Evolutionary conservation across 2,329 filamentous ascomycete genomes (phyloP).

Genomic region (Fonsecaea erecta): DNA sequence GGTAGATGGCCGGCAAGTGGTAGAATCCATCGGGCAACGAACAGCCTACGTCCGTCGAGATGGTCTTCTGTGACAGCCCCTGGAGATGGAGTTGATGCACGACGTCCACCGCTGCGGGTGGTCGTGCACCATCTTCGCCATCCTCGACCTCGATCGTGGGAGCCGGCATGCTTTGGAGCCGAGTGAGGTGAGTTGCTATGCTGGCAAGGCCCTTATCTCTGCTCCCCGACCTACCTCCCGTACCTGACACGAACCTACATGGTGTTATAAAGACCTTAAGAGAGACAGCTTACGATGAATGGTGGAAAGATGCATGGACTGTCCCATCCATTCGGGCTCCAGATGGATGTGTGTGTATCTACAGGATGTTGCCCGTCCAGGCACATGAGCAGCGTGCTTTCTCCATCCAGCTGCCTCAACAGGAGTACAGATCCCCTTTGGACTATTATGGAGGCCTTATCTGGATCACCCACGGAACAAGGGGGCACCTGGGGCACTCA

Average conservation of each 20-base stretch:
- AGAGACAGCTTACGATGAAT: not conserved
- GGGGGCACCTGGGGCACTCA: not conserved
- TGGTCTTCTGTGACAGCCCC: slow-evolving; percentile 21
- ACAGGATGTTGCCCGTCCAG: not conserved
- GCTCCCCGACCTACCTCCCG: not conserved
- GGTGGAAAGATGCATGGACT: not conserved
- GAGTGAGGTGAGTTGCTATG: not conserved
- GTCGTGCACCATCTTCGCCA: not conserved
- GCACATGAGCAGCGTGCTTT: not conserved
- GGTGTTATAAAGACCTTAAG: not conserved
- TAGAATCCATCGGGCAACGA: slow-evolving; percentile 58
- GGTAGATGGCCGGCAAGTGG: slow-evolving; percentile 53
- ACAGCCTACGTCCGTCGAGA: slow-evolving; percentile 22
- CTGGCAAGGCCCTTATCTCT: not conserved
- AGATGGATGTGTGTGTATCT: not conserved
- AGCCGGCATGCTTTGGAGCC: slow-evolving; percentile 15
- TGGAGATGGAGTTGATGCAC: slow-evolving; percentile 24
- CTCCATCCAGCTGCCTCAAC: slow-evolving; percentile 23
- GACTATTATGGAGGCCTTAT: too few species aligned
- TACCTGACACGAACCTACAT: not conserved
- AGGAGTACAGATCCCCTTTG: slow-evolving; percentile 13
- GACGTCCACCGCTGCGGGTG: not conserved
- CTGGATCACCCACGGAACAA: slow-evolving; percentile 13
- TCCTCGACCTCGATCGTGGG: not conserved
- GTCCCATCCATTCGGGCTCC: not conserved